A percentile compares a stretch with the other conserved stretches of the same genome.
Conservation (phyloP, 257 asterid species). For the Gardenia jasminoides region DNA sequence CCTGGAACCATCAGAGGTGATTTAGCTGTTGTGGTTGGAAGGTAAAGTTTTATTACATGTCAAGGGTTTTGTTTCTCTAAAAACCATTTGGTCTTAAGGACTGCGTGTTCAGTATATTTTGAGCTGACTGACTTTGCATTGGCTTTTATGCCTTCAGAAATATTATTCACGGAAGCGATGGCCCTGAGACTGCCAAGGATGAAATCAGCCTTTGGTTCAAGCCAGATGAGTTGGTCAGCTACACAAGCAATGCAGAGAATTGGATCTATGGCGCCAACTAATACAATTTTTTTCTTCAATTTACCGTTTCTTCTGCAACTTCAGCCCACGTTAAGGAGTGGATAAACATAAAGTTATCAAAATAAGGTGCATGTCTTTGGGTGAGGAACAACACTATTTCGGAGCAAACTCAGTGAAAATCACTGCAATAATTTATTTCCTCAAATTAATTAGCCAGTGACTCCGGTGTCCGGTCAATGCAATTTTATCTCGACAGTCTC, state of each 20-base stretch:
- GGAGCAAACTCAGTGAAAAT: conserved; percentile 16
- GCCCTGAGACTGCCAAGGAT: conserved; percentile 98
- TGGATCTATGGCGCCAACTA: conserved; percentile 85
- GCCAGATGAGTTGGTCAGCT: conserved; percentile 83
- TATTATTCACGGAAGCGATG: conserved; percentile 96
- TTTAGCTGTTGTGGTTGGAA: conserved; percentile 92
- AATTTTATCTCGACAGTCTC: neutral
- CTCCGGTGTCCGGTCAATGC: neutral
- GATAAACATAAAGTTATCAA: conserved; percentile 23
- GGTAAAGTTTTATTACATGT: conserved; percentile 38
- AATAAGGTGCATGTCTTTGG: conserved; percentile 39
- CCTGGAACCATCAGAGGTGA: conserved; percentile 99
- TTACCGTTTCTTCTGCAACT: conserved; percentile 1
- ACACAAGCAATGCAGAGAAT: conserved; percentile 81
- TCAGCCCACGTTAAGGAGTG: neutral
- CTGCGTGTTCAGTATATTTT: neutral
- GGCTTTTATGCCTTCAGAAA: conserved; percentile 47
- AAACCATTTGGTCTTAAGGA: neutral
- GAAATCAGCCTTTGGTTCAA: conserved; percentile 96
- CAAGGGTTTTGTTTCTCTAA: neutral
- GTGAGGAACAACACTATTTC: conserved; percentile 10
- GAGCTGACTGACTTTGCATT: neutral
- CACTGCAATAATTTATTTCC: conserved; percentile 41
- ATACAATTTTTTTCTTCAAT: conserved; percentile 4
- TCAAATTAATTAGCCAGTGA: neutral